Evolutionary conservation across 2,329 filamentous ascomycete genomes (phyloP), one percentile per base, ranked within the genome.

Genomic region (Aspergillus candidus): DNA sequence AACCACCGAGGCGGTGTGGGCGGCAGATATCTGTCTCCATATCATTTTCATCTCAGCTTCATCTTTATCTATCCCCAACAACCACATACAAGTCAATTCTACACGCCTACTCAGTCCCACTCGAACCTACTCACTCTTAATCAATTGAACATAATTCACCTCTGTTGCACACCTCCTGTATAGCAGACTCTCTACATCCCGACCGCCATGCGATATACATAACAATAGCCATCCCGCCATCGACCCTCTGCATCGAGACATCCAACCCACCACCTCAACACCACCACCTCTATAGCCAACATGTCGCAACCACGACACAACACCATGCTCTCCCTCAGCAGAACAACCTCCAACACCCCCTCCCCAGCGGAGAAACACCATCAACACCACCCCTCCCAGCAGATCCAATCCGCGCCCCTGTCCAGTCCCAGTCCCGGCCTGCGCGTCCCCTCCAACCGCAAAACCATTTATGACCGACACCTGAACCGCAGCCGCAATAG

Each of bases 391-490:
- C 43, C 58, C 15, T 54, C 57, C 39, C 54, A 58, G 46, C 78
- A 75, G 61, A 62, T 74, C 34, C 74, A 75, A 54, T 65, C 74
- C 45, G 61, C 68, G 51, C 69, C 74, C 51, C 65, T 65, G 49
- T 58, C 68, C 18, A 64, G 70, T 47, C 67, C 69, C 4, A 66
- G 86, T 47, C 67, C 69, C 4, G 66, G 86, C 18, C 82, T 98
- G 50, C 86, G 89, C 55, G 88, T 94, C 61, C 91, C 93, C 38
- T 87, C 87, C 44, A 94, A 83, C 67, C 88, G 89, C 72, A 97
- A 97, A 73, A 95, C 89, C 53, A 97, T 98, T 72, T 98, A 97
- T 74, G 89, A 96, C 74, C 81, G 93, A 43, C 89, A 94, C 50
- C 76, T 97, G 49, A 96, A 96, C 70, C 86, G 93, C 52, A 85